Evolutionary conservation across 2,329 filamentous ascomycete species (phyloP).

Genomic region (Trichoderma koningiopsis): DNA sequence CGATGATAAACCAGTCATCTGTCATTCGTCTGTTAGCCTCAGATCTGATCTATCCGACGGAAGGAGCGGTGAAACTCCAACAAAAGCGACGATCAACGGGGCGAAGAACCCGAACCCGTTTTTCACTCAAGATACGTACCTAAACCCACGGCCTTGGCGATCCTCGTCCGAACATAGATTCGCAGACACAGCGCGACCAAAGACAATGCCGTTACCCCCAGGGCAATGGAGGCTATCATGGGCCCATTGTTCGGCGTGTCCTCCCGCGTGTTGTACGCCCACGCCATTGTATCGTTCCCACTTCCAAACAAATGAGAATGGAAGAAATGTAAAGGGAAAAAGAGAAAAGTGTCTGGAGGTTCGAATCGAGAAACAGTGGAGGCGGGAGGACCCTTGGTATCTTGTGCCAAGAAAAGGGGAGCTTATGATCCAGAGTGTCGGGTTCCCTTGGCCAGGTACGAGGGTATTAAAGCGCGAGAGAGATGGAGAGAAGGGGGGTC

Average conservation of each 20-base stretch:
- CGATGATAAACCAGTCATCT: slow-evolving; percentile 30
- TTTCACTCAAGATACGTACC: slow-evolving; percentile 11
- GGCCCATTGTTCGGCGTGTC: slow-evolving; percentile 40
- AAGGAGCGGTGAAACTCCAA: not conserved
- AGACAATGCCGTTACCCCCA: slow-evolving; percentile 37
- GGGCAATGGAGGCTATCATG: slow-evolving; percentile 36
- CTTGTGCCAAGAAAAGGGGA: not conserved
- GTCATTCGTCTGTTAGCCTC: slow-evolving; percentile 3
- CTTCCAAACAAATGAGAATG: not conserved
- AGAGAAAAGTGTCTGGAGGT: not conserved
- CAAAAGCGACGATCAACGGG: not conserved
- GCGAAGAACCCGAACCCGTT: not conserved
- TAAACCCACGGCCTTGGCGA: slow-evolving; percentile 40
- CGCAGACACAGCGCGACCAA: slow-evolving; percentile 38
- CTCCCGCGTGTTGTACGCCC: slow-evolving; percentile 41
- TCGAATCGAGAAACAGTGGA: not conserved
- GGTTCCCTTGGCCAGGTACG: not conserved
- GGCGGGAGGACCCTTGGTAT: not conserved
- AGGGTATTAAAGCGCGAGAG: not conserved
- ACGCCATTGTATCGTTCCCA: slow-evolving; percentile 35
- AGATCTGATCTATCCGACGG: not conserved
- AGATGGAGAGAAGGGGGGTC: not conserved
- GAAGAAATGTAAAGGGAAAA: not conserved
- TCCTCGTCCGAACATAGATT: slow-evolving; percentile 38
- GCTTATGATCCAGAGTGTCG: not conserved